Evolutionary conservation across 202 grass and related monocot species (phyloP), one percentile per base, ranked within the genome.

Genomic region (Zizania palustris): DNA sequence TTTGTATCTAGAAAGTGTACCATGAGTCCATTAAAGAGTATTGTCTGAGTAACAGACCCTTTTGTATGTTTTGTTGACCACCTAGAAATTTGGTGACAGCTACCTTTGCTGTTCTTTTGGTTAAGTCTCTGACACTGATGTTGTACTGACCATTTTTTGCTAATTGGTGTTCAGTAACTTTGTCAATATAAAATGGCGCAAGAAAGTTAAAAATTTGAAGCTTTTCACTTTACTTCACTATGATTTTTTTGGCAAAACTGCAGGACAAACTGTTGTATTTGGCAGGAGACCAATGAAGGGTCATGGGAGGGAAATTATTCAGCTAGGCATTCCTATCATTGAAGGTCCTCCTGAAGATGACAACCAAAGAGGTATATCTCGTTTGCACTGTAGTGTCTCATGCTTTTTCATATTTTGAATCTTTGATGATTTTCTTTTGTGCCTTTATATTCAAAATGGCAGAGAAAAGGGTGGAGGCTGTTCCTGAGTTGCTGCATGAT

Each of bases 261-360:
- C 85, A 86, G 89, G 95, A 12, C 88, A 81, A 71, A 98, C 89
- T 45, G 70, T 99, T 75, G 83, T 90, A 63, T 43, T 82, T 63
- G 81, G 85, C 80, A 95, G 83, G 87, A 92, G 89, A 80, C 96
- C 96, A 87, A 75, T 45, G 54, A 95, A 85, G 82, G 96, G 96
- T 57, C 96, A 95, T 81, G 96, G 96, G 73, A 87, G 96, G 80
- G 91, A 88, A 85, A 60, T 95, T 79, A 92, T 98, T 85, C 96
- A 98, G 85, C 78, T 98, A 16, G 96, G 96, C 3, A 44, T 85
- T 82, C 85, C 85, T 67, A 67, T 95, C 60, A 81, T 69, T 16
- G 91, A 95, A 48, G 91, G 89, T 4, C 80, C 82, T 72, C 64
- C 65, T 69, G 96, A 95, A 70, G 89, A 95, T 65, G 85, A 95